Conservation (phyloP, 768 basidiomycete species). For the Holtermannia corniformis region DNA sequence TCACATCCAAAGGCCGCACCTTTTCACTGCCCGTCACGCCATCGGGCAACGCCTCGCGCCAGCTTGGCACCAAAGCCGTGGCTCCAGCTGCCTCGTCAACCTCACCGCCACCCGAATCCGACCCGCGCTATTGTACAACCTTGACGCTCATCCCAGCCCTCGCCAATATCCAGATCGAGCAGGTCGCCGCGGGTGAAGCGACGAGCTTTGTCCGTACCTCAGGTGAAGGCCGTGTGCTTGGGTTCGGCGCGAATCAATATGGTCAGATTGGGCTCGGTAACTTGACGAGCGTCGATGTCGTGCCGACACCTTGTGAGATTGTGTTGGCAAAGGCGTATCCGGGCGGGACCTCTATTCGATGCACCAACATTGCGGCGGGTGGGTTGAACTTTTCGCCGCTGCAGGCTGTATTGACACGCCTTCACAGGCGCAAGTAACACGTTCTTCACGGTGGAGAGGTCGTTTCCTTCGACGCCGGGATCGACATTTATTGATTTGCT, state of each 20-base stretch:
- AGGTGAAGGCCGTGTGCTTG: constrained; percentile 61
- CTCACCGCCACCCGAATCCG: constrained; percentile 42
- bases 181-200: constrained; percentile 62
- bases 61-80: constrained; percentile 67
- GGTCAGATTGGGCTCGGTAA: constrained; percentile 76
- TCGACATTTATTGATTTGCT: constrained; percentile 50
- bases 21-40: constrained; percentile 68
- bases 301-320: constrained; percentile 77
- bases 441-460: constrained; percentile 63
- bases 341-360: constrained; percentile 50
- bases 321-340: constrained; percentile 57
- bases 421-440: constrained; percentile 61
- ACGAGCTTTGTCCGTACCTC: constrained; percentile 63
- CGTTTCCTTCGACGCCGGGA: constrained; percentile 24
- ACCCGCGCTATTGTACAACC: constrained; percentile 57
- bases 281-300: constrained; percentile 54
- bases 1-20: constrained; percentile 54
- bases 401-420: neutral
- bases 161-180: constrained; percentile 53
- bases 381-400: no score
- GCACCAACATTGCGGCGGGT: constrained; percentile 60
- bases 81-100: constrained; percentile 37
- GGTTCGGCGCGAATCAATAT: constrained; percentile 81
- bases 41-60: constrained; percentile 67
- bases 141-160: constrained; percentile 72